Base-by-base conservation (phyloP, 2,329 filamentous ascomycete species). In the Phyllosticta citrichinensis region DNA sequence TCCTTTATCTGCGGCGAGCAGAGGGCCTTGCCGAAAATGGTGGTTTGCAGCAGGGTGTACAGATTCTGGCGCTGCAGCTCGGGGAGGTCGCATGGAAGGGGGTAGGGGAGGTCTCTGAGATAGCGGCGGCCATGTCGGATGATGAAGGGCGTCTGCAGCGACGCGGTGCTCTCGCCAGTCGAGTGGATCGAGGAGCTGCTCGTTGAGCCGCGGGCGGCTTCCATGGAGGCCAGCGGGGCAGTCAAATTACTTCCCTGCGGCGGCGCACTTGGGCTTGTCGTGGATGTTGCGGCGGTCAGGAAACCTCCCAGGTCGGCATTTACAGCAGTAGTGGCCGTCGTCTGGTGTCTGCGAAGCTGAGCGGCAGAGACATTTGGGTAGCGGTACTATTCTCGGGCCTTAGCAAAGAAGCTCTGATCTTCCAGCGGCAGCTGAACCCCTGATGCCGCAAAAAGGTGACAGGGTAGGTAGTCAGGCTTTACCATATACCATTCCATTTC, bases 61-160 rank as follows among this genome's bases (percentile, higher is more conserved):
- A 97, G 79, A 55, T 86, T 91, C 74, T 97, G 92, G 62, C 92
- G 84, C 74, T 96, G 91, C 56, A 96, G 82, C 75, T 97, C 92
- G 51, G 87, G 79, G 51, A 96, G 82, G 75, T 97, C 93, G 76
- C 88, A 87, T 50, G 93, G 93, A 2, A 97, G 79, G n/a, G 91
- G 91, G 68, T 97, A 97, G 8, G 84, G 77, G 30, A 89, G 78
- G 69, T 96, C 89, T 70, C 88, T 85, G 65, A 95, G 82, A 74
- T 93, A 97, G 55, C 87, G 87, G 62, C 91, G 87, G 58, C 90
- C 90, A 76, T 94, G 87, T 68, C 87, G 86, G 65, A 86, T 77
- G 65, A 88, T 77, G 68, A 92, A 88, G 8, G 86, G 85, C 66
- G 77, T 78, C 65, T 70, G 70, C 27, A 65, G 64, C 27, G 65